Evolutionary conservation across 2,329 filamentous ascomycete species (phyloP), one percentile per base, ranked within the genome.

Genomic region (Trichoderma pleuroti): DNA sequence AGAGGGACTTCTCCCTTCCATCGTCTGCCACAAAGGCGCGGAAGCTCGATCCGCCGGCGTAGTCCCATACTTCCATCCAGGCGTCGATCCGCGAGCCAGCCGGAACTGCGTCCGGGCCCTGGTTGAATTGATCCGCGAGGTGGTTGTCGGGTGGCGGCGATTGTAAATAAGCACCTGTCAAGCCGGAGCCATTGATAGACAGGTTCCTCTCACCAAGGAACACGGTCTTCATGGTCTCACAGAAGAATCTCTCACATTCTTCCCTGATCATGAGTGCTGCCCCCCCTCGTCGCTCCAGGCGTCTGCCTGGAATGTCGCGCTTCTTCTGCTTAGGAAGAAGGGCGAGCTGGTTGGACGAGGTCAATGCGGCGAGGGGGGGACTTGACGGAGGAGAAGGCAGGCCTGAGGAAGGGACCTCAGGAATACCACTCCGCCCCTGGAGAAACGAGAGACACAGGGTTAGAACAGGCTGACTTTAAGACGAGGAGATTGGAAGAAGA

Each of bases 191-290:
- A 89, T 90, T 87, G 86, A 85, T 84, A 82, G 84, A 88, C 87
- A 85, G 82, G 84, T 90, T 90, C 92, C 91, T 90, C 93, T 97
- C 94, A 97, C 93, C 94, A 88, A 92, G 92, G 90, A 98, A 97
- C 86, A 93, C 92, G 86, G 91, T 86, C 85, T 89, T 92, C 90
- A 97, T 93, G 88, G 91, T 91, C 91, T 95, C 93, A 86, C 94
- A 97, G 90, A 97, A 97, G 91, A 97, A 95, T 88, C 94, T 98
- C 94, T 97, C 94, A 97, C 94, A 97, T 93, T 97, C 94, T 94
- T 92, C 94, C 93, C 92, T 94, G 88, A 97, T 97, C 86, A 91
- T 91, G 85, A 93, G 90, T 92, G 93, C 90, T 91, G 94, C 94
- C 93, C 94, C 94, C 92, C 92, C 92, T 91, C 87, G 87, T 80